phyloP scores from a whole-genome alignment of 257 asterid species.

The Coffea eugenioides region DNA sequence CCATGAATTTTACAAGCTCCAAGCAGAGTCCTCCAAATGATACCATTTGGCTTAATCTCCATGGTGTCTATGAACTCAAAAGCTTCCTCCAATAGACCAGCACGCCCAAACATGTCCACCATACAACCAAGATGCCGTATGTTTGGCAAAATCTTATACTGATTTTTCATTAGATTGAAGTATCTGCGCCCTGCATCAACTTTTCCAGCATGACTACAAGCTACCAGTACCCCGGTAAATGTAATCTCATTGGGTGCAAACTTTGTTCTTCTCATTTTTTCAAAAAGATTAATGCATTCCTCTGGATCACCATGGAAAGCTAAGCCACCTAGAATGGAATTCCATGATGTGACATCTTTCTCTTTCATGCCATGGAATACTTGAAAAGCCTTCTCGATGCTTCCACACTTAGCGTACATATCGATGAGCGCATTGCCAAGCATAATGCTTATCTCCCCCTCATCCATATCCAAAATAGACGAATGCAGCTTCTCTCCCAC shows the following conservation, averaged over 20 bases:
- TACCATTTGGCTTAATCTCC: conserved; percentile 63
- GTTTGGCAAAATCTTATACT: conserved; percentile 47
- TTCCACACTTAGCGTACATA: conserved; percentile 77
- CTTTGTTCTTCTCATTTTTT: conserved; percentile 59
- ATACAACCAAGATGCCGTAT: conserved; percentile 67
- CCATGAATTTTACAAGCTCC: conserved; percentile 69
- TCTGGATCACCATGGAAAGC: conserved; percentile 57
- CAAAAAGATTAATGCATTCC: conserved; percentile 52
- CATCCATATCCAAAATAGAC: conserved; percentile 41
- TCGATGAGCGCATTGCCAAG: conserved; percentile 69
- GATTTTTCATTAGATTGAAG: conserved; percentile 45
- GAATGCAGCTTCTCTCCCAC: conserved; percentile 58
- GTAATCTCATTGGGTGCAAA: conserved; percentile 57
- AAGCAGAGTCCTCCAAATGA: conserved; percentile 72
- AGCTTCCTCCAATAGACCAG: conserved; percentile 63
- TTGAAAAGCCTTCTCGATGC: conserved; percentile 47
- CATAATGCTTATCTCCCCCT: conserved; percentile 35
- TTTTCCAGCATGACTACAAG: conserved; percentile 69
- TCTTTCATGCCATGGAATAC: conserved; percentile 53
- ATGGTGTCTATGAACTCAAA: conserved; percentile 49
- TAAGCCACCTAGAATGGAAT: conserved; percentile 54
- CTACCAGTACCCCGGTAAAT: conserved; percentile 55
- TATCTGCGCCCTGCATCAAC: conserved; percentile 54
- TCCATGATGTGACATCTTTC: conserved; percentile 62
- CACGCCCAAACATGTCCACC: conserved; percentile 74